Conservation (phyloP, 2,329 filamentous ascomycete species). For the Nemania abortiva region DNA sequence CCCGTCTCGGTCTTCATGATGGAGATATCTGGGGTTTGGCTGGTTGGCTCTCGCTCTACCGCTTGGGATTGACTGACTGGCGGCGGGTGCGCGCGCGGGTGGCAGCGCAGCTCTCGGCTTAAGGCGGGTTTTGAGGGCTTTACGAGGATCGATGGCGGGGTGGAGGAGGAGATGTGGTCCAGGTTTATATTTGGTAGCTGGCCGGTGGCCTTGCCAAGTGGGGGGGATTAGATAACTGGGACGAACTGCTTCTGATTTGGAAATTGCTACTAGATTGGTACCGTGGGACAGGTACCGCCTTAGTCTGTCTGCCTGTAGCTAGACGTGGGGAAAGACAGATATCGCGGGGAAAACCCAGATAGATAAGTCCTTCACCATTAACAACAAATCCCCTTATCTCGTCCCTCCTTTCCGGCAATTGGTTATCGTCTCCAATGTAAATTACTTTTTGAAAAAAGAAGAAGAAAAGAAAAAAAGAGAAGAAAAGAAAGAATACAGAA, state of each 20-base stretch:
- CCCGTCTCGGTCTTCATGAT: slow-evolving; percentile 23
- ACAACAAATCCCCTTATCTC: neutral
- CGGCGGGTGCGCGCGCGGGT: slow-evolving; percentile 10
- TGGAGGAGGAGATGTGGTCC: slow-evolving; percentile 20
- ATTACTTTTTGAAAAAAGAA: neutral
- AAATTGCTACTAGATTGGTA: neutral
- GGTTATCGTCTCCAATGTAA: neutral
- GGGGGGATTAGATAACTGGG: neutral
- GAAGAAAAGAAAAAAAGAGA: too few relatives aligned
- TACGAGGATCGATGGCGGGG: slow-evolving; percentile 39
- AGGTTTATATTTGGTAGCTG: slow-evolving; percentile 36
- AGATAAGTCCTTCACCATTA: neutral
- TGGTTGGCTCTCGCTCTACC: slow-evolving; percentile 4
- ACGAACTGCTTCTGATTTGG: neutral
- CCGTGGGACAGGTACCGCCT: neutral
- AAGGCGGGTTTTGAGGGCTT: slow-evolving; percentile 52
- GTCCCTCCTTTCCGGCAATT: neutral
- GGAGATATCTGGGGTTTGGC: neutral
- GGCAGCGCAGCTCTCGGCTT: slow-evolving; percentile 48
- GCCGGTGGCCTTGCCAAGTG: slow-evolving; percentile 1
- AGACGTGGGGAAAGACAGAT: slow-evolving; percentile 14
- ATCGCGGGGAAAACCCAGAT: slow-evolving; percentile 10
- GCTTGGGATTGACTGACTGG: slow-evolving; percentile 11
- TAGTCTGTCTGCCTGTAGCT: neutral
- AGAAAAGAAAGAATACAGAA: too few relatives aligned